phyloP scores from a whole-genome alignment of 441 rosid species.

The Pelargonium exstipulatum region DNA sequence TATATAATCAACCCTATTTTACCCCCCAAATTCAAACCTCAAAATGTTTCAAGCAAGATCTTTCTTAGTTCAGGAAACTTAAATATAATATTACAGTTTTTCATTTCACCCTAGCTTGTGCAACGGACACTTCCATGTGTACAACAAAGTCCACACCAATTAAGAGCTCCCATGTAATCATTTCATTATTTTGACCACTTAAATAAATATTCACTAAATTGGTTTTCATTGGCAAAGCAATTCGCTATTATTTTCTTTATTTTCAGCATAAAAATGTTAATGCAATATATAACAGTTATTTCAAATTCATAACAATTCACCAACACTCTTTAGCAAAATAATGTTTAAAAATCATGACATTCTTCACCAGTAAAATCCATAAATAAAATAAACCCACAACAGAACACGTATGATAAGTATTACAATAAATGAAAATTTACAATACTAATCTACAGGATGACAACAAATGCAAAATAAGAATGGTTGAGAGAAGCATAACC shows the following conservation, averaged over 20 bases:
- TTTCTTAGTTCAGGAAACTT: not conserved
- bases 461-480: not conserved
- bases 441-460: not conserved
- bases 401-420: not conserved
- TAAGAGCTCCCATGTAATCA: not conserved
- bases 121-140: not conserved
- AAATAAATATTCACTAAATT: not conserved
- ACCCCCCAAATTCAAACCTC: not conserved
- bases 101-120: not conserved
- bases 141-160: not conserved
- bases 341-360: not conserved
- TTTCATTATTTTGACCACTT: not conserved
- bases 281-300: not conserved
- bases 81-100: not conserved
- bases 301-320: not conserved
- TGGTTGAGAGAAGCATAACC: not conserved
- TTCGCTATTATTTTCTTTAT: not conserved
- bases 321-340: not conserved
- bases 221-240: not conserved
- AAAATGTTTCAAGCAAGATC: not conserved
- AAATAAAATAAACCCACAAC: not conserved
- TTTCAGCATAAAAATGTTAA: not conserved
- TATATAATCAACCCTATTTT: not conserved
- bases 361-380: not conserved
- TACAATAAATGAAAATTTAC: not conserved